phyloP scores from a whole-genome alignment of 2,329 filamentous ascomycete genomes.

The Talaromyces piceae region DNA sequence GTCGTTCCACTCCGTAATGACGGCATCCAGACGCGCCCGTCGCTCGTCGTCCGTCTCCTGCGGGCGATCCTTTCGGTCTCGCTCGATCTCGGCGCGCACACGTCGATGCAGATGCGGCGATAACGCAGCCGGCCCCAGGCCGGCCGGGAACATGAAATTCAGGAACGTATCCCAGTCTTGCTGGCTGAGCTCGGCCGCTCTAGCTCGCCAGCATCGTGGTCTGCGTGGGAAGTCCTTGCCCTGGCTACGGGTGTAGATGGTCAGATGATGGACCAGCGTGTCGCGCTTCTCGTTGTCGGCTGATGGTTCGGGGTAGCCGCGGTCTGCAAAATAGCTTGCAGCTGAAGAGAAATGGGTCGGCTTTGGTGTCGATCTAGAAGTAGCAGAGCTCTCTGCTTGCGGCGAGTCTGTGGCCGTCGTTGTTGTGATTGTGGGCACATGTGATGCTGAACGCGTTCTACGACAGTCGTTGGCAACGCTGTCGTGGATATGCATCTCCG shows the following conservation, averaged over 20 bases:
- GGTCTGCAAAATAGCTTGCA: constrained; percentile 32
- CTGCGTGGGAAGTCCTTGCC: constrained; percentile 36
- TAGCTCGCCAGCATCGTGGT: constrained; percentile 33
- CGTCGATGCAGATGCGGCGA: constrained; percentile 31
- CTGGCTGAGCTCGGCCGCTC: constrained; percentile 27
- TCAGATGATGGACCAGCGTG: constrained; percentile 29
- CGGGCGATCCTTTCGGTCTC: constrained; percentile 35
- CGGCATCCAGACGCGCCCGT: constrained; percentile 29
- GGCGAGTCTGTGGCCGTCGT: background rate
- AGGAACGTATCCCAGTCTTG: constrained; percentile 40
- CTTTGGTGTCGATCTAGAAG: constrained; percentile 11
- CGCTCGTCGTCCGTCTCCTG: constrained; percentile 37
- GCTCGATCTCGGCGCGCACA: constrained; percentile 32
- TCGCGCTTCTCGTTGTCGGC: constrained; percentile 18
- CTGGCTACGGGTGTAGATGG: constrained; percentile 35
- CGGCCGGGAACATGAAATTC: constrained; percentile 34
- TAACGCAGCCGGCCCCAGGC: constrained; percentile 30
- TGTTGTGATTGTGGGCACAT: background rate
- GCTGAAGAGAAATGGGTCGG: constrained; percentile 30
- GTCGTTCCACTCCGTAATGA: constrained; percentile 38
- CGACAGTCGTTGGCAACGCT: background rate
- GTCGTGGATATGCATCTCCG: constrained; percentile 13
- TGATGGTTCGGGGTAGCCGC: constrained; percentile 17
- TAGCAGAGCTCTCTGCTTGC: constrained; percentile 8
- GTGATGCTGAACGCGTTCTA: background rate